Evolutionary conservation across 352 stramenopile genomes (phyloP).

Genomic region (Phytophthora citricola): DNA sequence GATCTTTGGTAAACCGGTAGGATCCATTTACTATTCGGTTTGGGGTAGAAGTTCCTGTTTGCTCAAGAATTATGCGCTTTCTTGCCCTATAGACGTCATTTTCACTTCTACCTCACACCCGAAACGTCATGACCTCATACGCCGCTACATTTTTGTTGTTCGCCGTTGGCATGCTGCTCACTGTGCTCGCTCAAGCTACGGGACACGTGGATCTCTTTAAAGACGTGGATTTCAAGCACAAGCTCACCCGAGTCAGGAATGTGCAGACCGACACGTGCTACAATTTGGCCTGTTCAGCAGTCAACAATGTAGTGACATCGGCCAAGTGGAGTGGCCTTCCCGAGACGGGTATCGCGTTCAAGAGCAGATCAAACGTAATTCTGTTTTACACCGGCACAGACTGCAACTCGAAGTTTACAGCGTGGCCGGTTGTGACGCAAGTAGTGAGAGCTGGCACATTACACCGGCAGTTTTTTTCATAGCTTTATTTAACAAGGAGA

Average conservation of each 20-base stretch:
- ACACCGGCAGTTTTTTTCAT: no score
- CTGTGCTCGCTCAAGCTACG: not conserved
- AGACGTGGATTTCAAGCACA: constrained; percentile 18
- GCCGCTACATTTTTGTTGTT: not conserved
- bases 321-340: constrained; percentile 17
- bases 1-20: no score
- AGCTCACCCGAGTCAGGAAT: constrained; percentile 2
- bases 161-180: not conserved
- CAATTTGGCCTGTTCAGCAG: constrained; percentile 2
- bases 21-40: no score
- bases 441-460: no score
- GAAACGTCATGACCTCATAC: not conserved
- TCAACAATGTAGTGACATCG: constrained; percentile 2
- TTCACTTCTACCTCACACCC: not conserved
- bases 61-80: no score
- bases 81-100: not conserved
- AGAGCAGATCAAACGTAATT: not conserved
- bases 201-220: constrained; percentile 20
- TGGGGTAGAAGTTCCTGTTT: no score
- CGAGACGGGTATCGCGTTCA: not conserved
- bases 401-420: not conserved
- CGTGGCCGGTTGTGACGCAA: constrained; percentile 5
- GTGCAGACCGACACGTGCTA: constrained; percentile 20
- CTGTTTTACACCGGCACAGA: constrained; percentile 3
- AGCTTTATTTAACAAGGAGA: no score